A percentile compares a stretch with the other conserved stretches of the same genome.
Evolutionary conservation across 1,284 basidiomycete species (phyloP).

Genomic region (Sanghuangporus sanghuang): DNA sequence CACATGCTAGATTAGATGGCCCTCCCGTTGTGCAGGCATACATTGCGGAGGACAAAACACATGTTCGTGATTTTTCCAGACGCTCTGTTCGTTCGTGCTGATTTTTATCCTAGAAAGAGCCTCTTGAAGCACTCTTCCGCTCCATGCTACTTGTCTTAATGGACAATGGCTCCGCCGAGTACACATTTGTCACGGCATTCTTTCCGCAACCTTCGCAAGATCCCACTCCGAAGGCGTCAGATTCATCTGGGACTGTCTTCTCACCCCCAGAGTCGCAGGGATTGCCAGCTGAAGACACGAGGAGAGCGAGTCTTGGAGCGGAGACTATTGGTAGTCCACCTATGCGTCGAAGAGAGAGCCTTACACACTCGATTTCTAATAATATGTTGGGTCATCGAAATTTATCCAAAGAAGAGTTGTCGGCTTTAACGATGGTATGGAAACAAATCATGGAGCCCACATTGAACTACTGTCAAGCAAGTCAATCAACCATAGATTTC

Average conservation of each 20-base stretch:
- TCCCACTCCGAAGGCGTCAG: neutral
- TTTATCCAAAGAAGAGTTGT: slow-evolving; percentile 52
- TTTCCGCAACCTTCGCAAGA: slow-evolving; percentile 45
- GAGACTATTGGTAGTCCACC: slow-evolving; percentile 14
- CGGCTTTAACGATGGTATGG: slow-evolving; percentile 64
- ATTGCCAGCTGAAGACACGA: neutral
- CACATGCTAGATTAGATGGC: slow-evolving; percentile 70
- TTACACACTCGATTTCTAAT: slow-evolving; percentile 12
- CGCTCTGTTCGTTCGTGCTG: slow-evolving; percentile 1
- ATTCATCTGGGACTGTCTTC: slow-evolving; percentile 1
- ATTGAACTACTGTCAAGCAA: slow-evolving; percentile 74
- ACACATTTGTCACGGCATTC: slow-evolving; percentile 80
- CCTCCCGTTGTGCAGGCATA: slow-evolving; percentile 77
- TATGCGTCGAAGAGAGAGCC: slow-evolving; percentile 8
- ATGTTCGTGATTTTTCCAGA: slow-evolving; percentile 46
- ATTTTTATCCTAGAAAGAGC: slow-evolving; percentile 58
- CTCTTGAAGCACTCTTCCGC: slow-evolving; percentile 77
- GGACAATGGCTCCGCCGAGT: slow-evolving; percentile 91
- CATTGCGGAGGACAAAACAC: slow-evolving; percentile 79
- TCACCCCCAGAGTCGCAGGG: slow-evolving; percentile 34
- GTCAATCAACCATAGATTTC: slow-evolving; percentile 16
- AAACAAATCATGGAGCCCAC: slow-evolving; percentile 89
- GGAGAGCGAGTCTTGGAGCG: slow-evolving; percentile 8
- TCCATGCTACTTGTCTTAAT: slow-evolving; percentile 85
- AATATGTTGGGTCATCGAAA: neutral